Evolutionary conservation across 306 rosid species (phyloP).

Genomic region (Pterocarpus santalinus): DNA sequence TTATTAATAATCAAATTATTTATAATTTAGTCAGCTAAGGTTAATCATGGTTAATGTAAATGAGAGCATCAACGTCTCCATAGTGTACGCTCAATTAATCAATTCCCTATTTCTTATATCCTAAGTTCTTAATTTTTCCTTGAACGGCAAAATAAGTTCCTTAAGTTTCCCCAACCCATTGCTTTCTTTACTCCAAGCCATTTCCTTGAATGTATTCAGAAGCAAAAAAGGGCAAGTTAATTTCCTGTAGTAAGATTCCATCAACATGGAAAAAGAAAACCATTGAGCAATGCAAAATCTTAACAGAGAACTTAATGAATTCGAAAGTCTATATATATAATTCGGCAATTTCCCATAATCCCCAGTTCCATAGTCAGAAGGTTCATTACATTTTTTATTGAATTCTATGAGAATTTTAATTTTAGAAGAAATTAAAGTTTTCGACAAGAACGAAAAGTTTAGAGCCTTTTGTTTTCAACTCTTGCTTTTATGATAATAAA

Average conservation of each 20-base stretch:
- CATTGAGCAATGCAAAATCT: neutral
- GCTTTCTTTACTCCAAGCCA: conserved; percentile 2
- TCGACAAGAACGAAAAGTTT: too few species aligned
- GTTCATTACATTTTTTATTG: neutral
- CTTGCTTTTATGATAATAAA: too few species aligned
- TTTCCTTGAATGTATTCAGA: conserved; percentile 10
- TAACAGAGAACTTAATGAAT: neutral
- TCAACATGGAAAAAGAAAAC: neutral
- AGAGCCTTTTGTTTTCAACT: too few species aligned
- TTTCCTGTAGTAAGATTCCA: neutral
- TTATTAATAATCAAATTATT: neutral
- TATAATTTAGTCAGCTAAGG: neutral
- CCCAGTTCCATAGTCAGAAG: neutral
- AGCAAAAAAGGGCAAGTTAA: neutral
- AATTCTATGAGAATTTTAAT: too few species aligned
- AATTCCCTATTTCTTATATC: neutral
- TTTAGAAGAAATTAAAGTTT: too few species aligned
- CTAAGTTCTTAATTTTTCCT: conserved; percentile 27
- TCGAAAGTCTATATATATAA: neutral
- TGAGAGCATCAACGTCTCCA: neutral
- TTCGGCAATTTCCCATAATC: neutral
- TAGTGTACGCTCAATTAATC: neutral
- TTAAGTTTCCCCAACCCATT: neutral
- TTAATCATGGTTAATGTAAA: neutral
- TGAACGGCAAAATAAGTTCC: conserved; percentile 26